These are phyloP conservation scores for Naematelia aurantialba DNA, from an alignment of 768 basidiomycete species.

Conservation along the genomic window DNA sequence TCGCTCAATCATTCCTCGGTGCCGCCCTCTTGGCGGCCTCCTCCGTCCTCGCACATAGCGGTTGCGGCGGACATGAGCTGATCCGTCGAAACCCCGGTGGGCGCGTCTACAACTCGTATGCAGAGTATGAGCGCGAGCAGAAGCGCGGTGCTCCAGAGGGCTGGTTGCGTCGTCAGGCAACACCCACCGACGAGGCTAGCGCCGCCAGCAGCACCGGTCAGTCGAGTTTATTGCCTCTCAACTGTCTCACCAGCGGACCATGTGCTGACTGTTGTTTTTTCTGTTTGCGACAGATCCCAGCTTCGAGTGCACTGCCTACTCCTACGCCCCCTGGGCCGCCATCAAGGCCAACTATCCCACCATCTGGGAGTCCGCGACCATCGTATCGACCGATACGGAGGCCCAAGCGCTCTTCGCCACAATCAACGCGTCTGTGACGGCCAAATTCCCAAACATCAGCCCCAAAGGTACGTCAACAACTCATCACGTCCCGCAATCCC, in stretches of 20 bases:
- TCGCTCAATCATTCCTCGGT: background rate
- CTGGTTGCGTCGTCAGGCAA: conserved; percentile 5
- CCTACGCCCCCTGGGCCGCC: conserved; percentile 33
- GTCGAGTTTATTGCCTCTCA: conserved; percentile 4
- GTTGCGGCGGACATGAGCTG: conserved; percentile 39
- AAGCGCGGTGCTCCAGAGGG: background rate
- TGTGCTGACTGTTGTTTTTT: too few species aligned
- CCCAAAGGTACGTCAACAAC: conserved; percentile 20
- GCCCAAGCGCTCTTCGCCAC: conserved; percentile 39
- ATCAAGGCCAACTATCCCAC: conserved; percentile 39
- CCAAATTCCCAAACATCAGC: conserved; percentile 36
- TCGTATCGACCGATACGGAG: conserved; percentile 45
- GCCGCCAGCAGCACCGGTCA: conserved; percentile 27
- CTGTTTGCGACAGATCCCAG: conserved; percentile 22
- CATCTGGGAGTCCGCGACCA: conserved; percentile 40
- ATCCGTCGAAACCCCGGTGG: conserved; percentile 32
- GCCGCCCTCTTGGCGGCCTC: background rate
- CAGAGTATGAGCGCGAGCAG: background rate
- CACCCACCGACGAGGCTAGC: conserved; percentile 24
- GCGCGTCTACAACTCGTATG: background rate
- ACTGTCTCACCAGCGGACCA: background rate
- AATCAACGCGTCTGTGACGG: conserved; percentile 43
- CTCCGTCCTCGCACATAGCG: conserved; percentile 13
- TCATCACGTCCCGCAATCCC: background rate
- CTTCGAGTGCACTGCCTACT: conserved; percentile 46